phyloP scores from a whole-genome alignment of 345 rosid genomes.

The Corchorus capsularis region DNA sequence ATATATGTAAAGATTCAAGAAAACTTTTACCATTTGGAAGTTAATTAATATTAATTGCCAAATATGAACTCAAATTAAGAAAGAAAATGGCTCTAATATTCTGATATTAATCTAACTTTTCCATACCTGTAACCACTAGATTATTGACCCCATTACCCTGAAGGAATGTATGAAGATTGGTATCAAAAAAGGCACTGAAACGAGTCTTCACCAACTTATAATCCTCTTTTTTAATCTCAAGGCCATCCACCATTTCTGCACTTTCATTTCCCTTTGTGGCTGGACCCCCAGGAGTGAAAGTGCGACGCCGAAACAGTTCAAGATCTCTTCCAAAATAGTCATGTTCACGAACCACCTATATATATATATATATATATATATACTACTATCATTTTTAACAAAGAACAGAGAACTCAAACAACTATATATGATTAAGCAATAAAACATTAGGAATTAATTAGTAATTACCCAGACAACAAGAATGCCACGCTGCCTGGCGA shows the following conservation, averaged over 20 bases:
- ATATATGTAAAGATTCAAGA: background rate
- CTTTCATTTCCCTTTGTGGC: slow-evolving; percentile 57
- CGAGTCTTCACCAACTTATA: slow-evolving; percentile 83
- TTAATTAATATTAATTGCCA: background rate
- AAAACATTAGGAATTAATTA: too few species aligned
- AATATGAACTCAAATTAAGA: too few species aligned
- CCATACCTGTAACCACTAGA: slow-evolving; percentile 64
- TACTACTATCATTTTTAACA: too few species aligned
- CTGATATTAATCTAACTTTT: too few species aligned
- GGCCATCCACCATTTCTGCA: slow-evolving; percentile 70
- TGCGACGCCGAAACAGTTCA: slow-evolving; percentile 66
- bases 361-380: too few species aligned
- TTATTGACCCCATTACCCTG: slow-evolving; percentile 47
- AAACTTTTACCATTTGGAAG: background rate
- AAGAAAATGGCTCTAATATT: too few species aligned
- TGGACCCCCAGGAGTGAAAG: slow-evolving; percentile 61
- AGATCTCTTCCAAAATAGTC: slow-evolving; percentile 81
- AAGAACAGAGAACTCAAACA: background rate
- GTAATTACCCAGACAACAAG: slow-evolving; percentile 75
- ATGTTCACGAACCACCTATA: slow-evolving; percentile 83
- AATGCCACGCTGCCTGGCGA: slow-evolving; percentile 60
- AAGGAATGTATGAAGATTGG: slow-evolving; percentile 72
- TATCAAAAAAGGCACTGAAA: slow-evolving; percentile 83
- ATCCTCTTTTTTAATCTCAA: slow-evolving; percentile 67
- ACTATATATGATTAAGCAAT: background rate